Conservation (phyloP, 148 eudicot genomes). For the Cornus florida region DNA sequence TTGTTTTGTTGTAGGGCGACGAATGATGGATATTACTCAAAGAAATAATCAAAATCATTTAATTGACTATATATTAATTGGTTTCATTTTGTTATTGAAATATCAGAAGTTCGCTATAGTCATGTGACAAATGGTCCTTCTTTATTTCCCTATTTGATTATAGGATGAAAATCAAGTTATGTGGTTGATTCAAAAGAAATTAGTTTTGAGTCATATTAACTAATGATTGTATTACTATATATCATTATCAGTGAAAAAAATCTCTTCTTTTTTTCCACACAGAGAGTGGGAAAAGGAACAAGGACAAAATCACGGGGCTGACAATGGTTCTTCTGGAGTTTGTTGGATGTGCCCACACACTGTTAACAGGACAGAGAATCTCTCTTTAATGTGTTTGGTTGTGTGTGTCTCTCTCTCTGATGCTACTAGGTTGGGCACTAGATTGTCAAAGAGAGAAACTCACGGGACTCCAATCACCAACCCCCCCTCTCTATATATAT, state of each 20-base stretch:
- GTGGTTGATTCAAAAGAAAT: too few species aligned
- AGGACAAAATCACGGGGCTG: background rate
- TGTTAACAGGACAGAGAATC: background rate
- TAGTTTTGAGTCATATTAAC: too few species aligned
- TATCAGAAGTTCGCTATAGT: too few species aligned
- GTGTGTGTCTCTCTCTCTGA: background rate
- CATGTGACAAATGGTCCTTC: too few species aligned
- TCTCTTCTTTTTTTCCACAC: background rate
- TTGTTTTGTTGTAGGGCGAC: too few species aligned
- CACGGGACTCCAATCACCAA: slow-evolving; percentile 3
- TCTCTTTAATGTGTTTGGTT: background rate
- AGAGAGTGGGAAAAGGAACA: background rate
- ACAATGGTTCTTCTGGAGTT: background rate
- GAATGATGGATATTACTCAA: too few species aligned
- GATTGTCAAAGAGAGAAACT: background rate
- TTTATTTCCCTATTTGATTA: too few species aligned
- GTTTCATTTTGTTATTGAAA: too few species aligned
- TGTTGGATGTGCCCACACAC: background rate
- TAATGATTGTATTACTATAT: background rate
- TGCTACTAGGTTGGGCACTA: background rate
- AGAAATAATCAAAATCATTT: too few species aligned
- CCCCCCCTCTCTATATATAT: background rate
- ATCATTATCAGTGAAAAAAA: too few species aligned
- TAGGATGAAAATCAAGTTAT: too few species aligned
- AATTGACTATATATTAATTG: too few species aligned